Conservation (phyloP, 2,329 filamentous ascomycete species). For the Xylariaceae sp. region DNA sequence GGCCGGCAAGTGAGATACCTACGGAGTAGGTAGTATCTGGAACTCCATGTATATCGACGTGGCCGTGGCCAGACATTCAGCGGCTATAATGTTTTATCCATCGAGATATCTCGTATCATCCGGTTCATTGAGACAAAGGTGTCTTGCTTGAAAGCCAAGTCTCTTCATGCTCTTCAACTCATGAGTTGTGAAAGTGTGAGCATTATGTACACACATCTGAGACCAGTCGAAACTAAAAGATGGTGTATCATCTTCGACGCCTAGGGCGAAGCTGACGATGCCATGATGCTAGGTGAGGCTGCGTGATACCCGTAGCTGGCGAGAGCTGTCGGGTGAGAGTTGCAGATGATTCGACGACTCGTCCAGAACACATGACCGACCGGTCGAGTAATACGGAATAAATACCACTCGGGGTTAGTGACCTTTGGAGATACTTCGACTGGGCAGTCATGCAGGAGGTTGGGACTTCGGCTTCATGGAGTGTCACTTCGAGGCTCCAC, state of each 20-base stretch:
- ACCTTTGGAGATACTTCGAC: not conserved
- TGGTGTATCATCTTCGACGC: not conserved
- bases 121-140: not conserved
- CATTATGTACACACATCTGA: no score
- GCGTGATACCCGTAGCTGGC: conserved; percentile 4
- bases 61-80: not conserved
- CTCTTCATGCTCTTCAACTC: no score
- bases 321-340: conserved; percentile 6
- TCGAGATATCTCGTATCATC: not conserved
- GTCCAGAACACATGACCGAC: conserved; percentile 10
- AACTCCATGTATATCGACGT: no score
- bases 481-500: not conserved
- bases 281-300: conserved; percentile 6
- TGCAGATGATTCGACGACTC: not conserved
- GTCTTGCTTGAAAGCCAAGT: no score
- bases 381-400: not conserved
- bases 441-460: not conserved
- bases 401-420: no score
- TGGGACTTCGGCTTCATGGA: not conserved
- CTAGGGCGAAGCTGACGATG: not conserved
- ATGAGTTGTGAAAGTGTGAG: no score
- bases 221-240: no score
- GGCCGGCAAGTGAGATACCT: not conserved
- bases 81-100: not conserved
- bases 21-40: not conserved